A percentile compares a stretch with the other conserved stretches of the same genome.
Evolutionary conservation across 257 asterid species (phyloP).

Genomic region (Solanum okadae): DNA sequence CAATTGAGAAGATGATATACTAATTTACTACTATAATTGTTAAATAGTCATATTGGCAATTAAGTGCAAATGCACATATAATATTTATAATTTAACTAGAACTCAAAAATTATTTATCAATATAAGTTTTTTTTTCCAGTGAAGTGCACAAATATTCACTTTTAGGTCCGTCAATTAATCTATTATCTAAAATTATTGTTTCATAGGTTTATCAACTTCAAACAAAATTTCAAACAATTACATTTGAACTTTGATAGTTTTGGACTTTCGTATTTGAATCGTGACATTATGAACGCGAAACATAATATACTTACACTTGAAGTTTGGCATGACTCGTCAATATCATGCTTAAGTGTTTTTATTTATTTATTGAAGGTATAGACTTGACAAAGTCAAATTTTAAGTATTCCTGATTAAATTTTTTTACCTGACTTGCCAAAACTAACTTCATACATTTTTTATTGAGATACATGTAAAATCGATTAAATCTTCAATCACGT

Average conservation of each 20-base stretch:
- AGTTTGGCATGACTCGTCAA: background rate
- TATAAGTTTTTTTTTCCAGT: background rate
- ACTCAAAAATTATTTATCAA: background rate
- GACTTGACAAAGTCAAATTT: background rate
- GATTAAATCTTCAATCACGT: background rate
- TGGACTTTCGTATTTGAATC: background rate
- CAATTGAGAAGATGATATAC: background rate
- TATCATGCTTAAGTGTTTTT: background rate
- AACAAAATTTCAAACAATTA: accelerated
- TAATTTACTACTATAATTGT: background rate
- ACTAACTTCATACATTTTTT: too few species aligned
- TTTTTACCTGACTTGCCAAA: background rate
- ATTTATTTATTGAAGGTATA: background rate
- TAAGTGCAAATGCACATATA: background rate
- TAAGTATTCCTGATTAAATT: background rate
- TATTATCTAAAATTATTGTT: background rate
- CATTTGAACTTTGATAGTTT: background rate
- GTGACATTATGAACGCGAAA: background rate
- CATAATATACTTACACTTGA: background rate
- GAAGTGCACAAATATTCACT: background rate
- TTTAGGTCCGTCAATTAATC: background rate
- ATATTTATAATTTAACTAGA: background rate
- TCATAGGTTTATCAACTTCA: background rate
- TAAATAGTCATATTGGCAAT: background rate
- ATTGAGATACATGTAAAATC: background rate